Evolutionary conservation across 2,329 filamentous ascomycete species (phyloP).

Genomic region (Davidsoniella australis): DNA sequence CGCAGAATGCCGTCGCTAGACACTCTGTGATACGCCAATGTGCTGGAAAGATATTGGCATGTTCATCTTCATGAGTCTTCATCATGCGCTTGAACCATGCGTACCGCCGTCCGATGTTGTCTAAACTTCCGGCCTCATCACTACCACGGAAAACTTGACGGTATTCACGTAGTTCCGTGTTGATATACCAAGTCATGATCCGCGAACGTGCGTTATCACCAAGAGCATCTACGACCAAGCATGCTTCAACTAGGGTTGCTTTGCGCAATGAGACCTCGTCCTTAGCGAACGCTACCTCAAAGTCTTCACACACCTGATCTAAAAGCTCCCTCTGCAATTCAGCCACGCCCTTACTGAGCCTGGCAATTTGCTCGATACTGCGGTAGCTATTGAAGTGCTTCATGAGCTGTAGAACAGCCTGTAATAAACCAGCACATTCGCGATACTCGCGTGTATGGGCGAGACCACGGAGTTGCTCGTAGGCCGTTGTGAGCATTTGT

Average conservation of each 20-base stretch:
- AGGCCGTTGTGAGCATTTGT: slow-evolving; percentile 98
- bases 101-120: slow-evolving; percentile 90
- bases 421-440: slow-evolving; percentile 82
- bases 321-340: slow-evolving; percentile 83
- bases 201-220: slow-evolving; percentile 71
- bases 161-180: slow-evolving; percentile 90
- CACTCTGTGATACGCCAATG: slow-evolving; percentile 84
- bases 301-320: slow-evolving; percentile 98
- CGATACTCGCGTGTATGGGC: slow-evolving; percentile 79
- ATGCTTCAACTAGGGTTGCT: slow-evolving; percentile 65
- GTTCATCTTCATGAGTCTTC: slow-evolving; percentile 89
- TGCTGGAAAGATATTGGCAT: slow-evolving; percentile 69
- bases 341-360: slow-evolving; percentile 77
- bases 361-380: slow-evolving; percentile 94
- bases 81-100: slow-evolving; percentile 94
- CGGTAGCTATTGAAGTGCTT: slow-evolving; percentile 96
- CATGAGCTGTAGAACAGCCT: slow-evolving; percentile 94
- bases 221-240: slow-evolving; percentile 83
- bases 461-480: slow-evolving; percentile 77
- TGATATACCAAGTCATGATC: slow-evolving; percentile 92
- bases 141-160: slow-evolving; percentile 89
- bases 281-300: slow-evolving; percentile 87
- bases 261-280: slow-evolving; percentile 58
- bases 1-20: slow-evolving; percentile 81
- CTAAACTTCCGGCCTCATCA: slow-evolving; percentile 86